Evolutionary conservation across 2,329 filamentous ascomycete species (phyloP).

Genomic region (Colletotrichum melonis): DNA sequence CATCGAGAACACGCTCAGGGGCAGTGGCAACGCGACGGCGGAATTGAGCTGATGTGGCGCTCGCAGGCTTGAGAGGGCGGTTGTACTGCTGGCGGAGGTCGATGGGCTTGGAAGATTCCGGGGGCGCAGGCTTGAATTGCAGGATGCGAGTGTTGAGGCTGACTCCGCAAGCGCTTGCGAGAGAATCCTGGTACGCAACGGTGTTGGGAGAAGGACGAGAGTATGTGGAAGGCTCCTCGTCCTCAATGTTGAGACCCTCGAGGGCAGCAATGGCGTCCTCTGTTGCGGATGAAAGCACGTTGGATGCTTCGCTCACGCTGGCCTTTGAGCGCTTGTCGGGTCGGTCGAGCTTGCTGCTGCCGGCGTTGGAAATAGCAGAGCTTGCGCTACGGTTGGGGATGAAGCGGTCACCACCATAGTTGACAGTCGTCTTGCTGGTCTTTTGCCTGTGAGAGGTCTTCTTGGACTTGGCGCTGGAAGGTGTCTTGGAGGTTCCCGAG

Average conservation of each 20-base stretch:
- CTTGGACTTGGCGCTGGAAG: conserved; percentile 66
- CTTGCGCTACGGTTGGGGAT: conserved; percentile 94
- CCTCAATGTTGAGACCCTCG: conserved; percentile 79
- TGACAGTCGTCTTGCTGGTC: conserved; percentile 79
- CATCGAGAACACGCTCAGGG: conserved; percentile 95
- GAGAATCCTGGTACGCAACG: conserved; percentile 89
- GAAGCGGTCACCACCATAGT: conserved; percentile 89
- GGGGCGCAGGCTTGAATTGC: conserved; percentile 97
- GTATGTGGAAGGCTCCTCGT: conserved; percentile 76
- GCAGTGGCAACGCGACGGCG: conserved; percentile 93
- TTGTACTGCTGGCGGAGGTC: conserved; percentile 98
- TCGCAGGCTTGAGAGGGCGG: conserved; percentile 86
- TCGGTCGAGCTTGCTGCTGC: conserved; percentile 83
- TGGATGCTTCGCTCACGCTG: conserved; percentile 76
- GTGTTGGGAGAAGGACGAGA: conserved; percentile 87
- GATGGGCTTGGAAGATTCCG: conserved; percentile 97
- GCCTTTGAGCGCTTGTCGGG: conserved; percentile 80
- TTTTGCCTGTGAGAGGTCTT: conserved; percentile 65
- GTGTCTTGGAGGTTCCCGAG: conserved; percentile 76
- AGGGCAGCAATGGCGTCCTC: conserved; percentile 85
- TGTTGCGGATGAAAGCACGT: conserved; percentile 80
- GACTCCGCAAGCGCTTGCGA: conserved; percentile 92
- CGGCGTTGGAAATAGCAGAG: conserved; percentile 85
- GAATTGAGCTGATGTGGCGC: conserved; percentile 82
- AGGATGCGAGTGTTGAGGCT: conserved; percentile 95